Base-by-base conservation (phyloP, 306 rosid species). In the Vicia villosa region DNA sequence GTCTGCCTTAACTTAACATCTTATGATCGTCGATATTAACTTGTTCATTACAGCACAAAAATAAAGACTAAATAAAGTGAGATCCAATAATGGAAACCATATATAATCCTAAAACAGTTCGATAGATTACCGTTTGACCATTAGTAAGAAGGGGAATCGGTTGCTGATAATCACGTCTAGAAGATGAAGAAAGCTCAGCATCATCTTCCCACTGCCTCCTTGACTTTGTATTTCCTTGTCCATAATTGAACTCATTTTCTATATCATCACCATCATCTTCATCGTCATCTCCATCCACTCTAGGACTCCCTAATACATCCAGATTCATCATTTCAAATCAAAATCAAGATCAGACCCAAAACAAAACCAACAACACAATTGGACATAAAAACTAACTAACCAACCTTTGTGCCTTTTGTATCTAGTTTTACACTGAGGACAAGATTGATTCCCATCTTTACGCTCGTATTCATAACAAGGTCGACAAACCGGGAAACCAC, bases 361-460 rank as follows among this genome's bases (percentile, higher is more conserved):
- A 60, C 22, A 38, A 42, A 14, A 11, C 13, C 38, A 63, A 58
- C 4, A 55, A 54, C 12, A 54, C 66, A 57, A 11, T 1, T 1
- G 8, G 3, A 14, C 28, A 64, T 67, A 40, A 61, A 5, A 49
- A 83, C 10, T 4, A 9, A 19, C 34, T 56, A 73, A 46, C 95
- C 6, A 64, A 94, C 99, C 99, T 83, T 81, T 86, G 70, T 81
- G 97, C 88, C 99, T 91, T 40, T 84, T 89, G 77, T 95, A 95
- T 71, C 97, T 87, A 51, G 97, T 95, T 84, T 95, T 95, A 93
- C 99, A 95, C 80, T 89, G 95, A 13, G 99, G 99, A 51, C 99
- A 95, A 74, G 92, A 77, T 74, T 89, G 89, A 66, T 89, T 91
- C 73, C 99, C 99, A 65, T 95, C 97, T 81, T 87, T 91, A 17